Conservation (phyloP, 257 asterid genomes). For the Knoxia roxburghii region DNA sequence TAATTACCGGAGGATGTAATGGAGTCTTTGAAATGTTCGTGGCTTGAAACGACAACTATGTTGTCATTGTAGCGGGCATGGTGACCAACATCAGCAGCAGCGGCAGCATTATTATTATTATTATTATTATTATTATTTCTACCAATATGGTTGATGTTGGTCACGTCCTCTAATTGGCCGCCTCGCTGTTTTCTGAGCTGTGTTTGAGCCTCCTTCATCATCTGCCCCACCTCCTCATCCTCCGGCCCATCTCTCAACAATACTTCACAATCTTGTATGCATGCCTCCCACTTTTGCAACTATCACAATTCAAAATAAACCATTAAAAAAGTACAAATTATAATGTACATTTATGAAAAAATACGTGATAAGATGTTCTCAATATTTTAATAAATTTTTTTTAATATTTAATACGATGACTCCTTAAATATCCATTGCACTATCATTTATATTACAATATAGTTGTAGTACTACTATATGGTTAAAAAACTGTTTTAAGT, state of each 20-base stretch:
- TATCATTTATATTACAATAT: too few species aligned
- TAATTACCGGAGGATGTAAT: slow-evolving; percentile 39
- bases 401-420: too few species aligned
- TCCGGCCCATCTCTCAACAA: slow-evolving; percentile 45
- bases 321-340: too few species aligned
- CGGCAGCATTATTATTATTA: neutral
- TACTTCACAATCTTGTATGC: slow-evolving; percentile 54
- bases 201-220: slow-evolving; percentile 44
- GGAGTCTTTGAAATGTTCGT: slow-evolving; percentile 39
- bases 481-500: too few species aligned
- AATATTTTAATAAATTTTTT: too few species aligned
- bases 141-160: slow-evolving; percentile 15
- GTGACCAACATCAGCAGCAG: neutral
- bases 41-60: slow-evolving; percentile 31
- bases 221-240: slow-evolving; percentile 40
- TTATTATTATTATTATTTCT: slow-evolving; percentile 3
- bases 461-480: too few species aligned
- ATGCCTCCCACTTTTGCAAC: slow-evolving; percentile 67
- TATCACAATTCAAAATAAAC: neutral
- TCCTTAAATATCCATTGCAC: too few species aligned
- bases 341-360: too few species aligned
- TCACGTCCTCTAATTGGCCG: slow-evolving; percentile 19
- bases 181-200: slow-evolving; percentile 23
- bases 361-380: too few species aligned
- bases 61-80: slow-evolving; percentile 4